Evolutionary conservation across 257 asterid species (phyloP).

Genomic region (Nicotiana benthamiana): DNA sequence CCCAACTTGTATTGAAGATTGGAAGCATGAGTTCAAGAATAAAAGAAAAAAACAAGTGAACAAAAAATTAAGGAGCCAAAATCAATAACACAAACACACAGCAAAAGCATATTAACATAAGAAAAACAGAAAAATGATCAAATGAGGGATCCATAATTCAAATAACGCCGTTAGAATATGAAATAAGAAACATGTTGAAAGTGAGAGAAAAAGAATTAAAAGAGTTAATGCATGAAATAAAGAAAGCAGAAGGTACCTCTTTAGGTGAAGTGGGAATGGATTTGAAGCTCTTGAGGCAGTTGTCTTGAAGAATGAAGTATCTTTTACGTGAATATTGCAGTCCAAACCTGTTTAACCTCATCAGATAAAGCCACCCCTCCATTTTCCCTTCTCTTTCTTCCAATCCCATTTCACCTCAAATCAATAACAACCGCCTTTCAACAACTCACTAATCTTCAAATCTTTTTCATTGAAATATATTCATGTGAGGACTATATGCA

Average conservation of each 20-base stretch:
- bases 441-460: neutral
- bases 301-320: constrained; percentile 70
- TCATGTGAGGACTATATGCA: constrained; percentile 1
- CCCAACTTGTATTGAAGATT: neutral
- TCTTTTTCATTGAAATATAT: neutral
- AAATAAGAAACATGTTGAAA: no score
- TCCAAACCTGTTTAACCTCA: constrained; percentile 68
- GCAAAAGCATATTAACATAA: no score
- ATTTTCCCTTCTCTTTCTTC: constrained; percentile 54
- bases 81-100: no score
- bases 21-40: neutral
- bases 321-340: constrained; percentile 78
- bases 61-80: no score
- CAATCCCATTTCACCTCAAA: constrained; percentile 23
- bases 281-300: constrained; percentile 83
- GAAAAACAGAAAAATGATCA: no score
- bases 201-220: no score
- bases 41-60: neutral
- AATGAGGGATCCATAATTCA: no score
- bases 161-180: no score
- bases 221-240: no score
- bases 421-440: no score
- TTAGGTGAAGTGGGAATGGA: constrained; percentile 46
- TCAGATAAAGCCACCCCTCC: constrained; percentile 85
- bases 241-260: constrained; percentile 34